Conservation (phyloP, 177 flowering plant genomes). For the Vitis hybrid region DNA sequence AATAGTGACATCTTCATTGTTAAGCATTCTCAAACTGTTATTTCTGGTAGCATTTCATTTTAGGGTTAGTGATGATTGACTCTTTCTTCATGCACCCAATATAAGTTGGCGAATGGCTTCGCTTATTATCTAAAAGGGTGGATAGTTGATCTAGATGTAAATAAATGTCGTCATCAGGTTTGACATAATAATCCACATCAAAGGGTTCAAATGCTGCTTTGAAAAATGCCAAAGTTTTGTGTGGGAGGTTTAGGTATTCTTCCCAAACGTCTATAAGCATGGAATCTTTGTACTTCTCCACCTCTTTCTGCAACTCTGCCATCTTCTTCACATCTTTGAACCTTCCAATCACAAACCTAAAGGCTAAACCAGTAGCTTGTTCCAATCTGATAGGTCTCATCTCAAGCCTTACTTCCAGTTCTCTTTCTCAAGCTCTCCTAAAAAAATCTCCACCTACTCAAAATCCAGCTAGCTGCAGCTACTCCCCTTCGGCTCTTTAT, state of each 20-base stretch:
- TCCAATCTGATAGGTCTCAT: conserved; percentile 37
- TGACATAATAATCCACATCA: conserved; percentile 72
- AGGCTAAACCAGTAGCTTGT: conserved; percentile 68
- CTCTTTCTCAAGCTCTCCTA: too few species aligned
- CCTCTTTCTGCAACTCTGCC: conserved; percentile 51
- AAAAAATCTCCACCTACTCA: too few species aligned
- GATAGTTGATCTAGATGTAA: conserved; percentile 69
- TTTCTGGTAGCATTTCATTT: conserved; percentile 41
- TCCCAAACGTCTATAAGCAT: conserved; percentile 63
- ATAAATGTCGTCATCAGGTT: conserved; percentile 71
- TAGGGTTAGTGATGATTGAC: conserved; percentile 62
- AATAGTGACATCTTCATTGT: conserved; percentile 72
- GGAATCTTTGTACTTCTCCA: conserved; percentile 62
- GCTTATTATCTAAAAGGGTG: conserved; percentile 59
- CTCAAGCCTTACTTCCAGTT: too few species aligned
- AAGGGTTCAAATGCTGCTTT: conserved; percentile 62
- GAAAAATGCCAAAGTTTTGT: conserved; percentile 66
- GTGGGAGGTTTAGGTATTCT: conserved; percentile 49
- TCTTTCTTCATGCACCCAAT: conserved; percentile 85
- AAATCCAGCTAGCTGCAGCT: too few species aligned
- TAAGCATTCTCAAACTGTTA: conserved; percentile 63
- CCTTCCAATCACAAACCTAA: conserved; percentile 64
- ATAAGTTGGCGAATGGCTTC: conserved; percentile 43
- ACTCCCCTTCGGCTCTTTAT: too few species aligned
- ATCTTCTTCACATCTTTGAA: conserved; percentile 53